Evolutionary conservation across 2,329 filamentous ascomycete species (phyloP).

Genomic region (Pseudogymnoascus sp.): DNA sequence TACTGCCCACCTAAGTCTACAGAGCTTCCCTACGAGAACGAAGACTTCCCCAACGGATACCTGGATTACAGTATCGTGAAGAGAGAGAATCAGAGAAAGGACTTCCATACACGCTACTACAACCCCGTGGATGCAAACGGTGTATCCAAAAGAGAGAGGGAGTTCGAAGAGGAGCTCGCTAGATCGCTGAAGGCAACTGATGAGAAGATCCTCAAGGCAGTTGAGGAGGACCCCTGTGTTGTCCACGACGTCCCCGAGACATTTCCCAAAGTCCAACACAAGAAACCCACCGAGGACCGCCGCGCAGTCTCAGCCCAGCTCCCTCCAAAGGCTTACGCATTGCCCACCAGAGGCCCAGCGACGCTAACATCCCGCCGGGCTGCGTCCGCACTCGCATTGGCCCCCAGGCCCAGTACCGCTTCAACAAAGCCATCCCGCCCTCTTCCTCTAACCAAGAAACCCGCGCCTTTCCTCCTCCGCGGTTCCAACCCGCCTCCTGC

Average conservation of each 20-base stretch:
- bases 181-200: conserved; percentile 48
- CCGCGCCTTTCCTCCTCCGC: conserved; percentile 22
- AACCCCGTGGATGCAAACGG: conserved; percentile 62
- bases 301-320: background rate
- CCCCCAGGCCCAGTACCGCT: conserved; percentile 22
- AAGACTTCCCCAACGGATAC: conserved; percentile 53
- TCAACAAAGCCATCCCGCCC: conserved; percentile 27
- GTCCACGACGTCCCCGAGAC: conserved; percentile 48
- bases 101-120: conserved; percentile 53
- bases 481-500: conserved; percentile 26
- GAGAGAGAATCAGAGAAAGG: conserved; percentile 52
- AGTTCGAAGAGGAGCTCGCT: conserved; percentile 44
- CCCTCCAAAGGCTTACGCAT: conserved; percentile 18
- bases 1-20: conserved; percentile 73
- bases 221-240: conserved; percentile 56
- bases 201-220: conserved; percentile 58
- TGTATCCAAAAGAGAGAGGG: conserved; percentile 52
- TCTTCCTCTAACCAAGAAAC: conserved; percentile 26
- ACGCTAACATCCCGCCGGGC: conserved; percentile 50
- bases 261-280: conserved; percentile 27
- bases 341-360: conserved; percentile 33
- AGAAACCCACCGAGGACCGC: conserved; percentile 11
- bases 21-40: conserved; percentile 60
- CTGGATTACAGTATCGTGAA: conserved; percentile 52
- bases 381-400: conserved; percentile 44